These are phyloP conservation scores for Sporisorium exsertum DNA, from an alignment of 1,284 basidiomycete genomes.

Conservation along the genomic window DNA sequence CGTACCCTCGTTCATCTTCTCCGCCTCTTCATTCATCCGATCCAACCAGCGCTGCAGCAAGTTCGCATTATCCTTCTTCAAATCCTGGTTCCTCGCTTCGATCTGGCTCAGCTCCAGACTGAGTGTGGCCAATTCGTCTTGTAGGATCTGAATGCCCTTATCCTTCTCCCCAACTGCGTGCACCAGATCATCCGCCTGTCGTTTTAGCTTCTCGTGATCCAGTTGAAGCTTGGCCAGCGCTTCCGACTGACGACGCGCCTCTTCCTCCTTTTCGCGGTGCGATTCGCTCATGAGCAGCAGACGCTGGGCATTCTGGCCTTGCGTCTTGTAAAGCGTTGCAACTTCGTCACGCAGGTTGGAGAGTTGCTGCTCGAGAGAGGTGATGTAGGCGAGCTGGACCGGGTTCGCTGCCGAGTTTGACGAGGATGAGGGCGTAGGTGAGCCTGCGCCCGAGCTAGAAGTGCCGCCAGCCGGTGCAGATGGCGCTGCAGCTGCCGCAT, in stretches of 20 bases:
- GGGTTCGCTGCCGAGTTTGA: slow-evolving; percentile 73
- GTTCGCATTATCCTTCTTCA: slow-evolving; percentile 91
- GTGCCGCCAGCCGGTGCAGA: slow-evolving; percentile 14
- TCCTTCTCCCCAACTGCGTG: slow-evolving; percentile 85
- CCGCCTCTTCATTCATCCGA: slow-evolving; percentile 86
- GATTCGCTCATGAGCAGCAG: slow-evolving; percentile 92
- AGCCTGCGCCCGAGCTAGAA: slow-evolving; percentile 5
- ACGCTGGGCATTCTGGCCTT: slow-evolving; percentile 93
- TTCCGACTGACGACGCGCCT: slow-evolving; percentile 81
- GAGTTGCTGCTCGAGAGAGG: slow-evolving; percentile 92
- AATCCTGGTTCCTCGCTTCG: slow-evolving; percentile 83
- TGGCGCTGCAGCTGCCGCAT: slow-evolving; percentile 32
- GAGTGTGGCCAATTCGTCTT: slow-evolving; percentile 76
- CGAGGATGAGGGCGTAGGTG: slow-evolving; percentile 12
- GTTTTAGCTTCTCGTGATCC: slow-evolving; percentile 76
- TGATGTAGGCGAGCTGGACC: slow-evolving; percentile 84
- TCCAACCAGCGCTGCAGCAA: slow-evolving; percentile 78
- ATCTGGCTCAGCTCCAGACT: slow-evolving; percentile 83
- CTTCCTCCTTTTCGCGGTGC: slow-evolving; percentile 88
- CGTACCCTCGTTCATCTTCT: slow-evolving; percentile 85
- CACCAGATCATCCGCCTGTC: slow-evolving; percentile 72
- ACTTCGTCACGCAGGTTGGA: slow-evolving; percentile 88
- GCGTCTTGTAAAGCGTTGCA: slow-evolving; percentile 92
- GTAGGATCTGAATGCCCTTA: slow-evolving; percentile 85
- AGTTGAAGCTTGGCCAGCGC: slow-evolving; percentile 78